Evolutionary conservation across 1,284 basidiomycete species (phyloP), one percentile per base, ranked within the genome.

Genomic region (Apiotrichum akiyoshidainum): DNA sequence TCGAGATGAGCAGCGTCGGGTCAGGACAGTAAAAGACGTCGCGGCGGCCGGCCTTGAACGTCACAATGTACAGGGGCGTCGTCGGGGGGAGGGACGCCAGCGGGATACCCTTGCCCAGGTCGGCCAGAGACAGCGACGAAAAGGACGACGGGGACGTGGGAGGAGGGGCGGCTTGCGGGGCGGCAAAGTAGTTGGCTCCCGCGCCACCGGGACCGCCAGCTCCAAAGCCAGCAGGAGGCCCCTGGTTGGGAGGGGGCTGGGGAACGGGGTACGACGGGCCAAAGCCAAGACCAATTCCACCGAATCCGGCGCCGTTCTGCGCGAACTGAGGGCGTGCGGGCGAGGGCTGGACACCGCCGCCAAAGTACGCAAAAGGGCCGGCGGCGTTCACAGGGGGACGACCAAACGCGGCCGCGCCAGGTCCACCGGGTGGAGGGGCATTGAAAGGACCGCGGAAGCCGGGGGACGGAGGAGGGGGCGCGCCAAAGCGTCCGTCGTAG

Each of bases 21-120:
- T 91, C 87, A 3, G 86, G 86, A 66, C 87, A 83, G 78, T 95
- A 98, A 78, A 92, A 96, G 37, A 99, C 80, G 76, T 98, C 95
- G 61, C 92, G 94, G 33, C 95, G 85, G 0, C 92, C 92, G 0
- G 92, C 92, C 80, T 98, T 98, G 83, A 99, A 99, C 72, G 96
- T 90, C 68, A 98, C 90, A 69, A 98, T 94, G 81, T 86, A 98
- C 7, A 98, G 83, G n/a, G 89, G 90, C 80, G 89, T 92, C 26
- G 86, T 85, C 17, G 87, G 78, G 0, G 92, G 87, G 34, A 99
- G 86, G 34, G 86, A 80, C 68, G 88, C 85, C 17, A 98, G 82
- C 0, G 93, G 91, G 0, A 97, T 84, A 19, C 94, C 94, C 70
- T 89, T 90, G 49, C 94, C 94, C 14, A 96, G 85, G 22, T 94